Conservation (phyloP, 2,329 filamentous ascomycete genomes). For the Septoria linicola region DNA sequence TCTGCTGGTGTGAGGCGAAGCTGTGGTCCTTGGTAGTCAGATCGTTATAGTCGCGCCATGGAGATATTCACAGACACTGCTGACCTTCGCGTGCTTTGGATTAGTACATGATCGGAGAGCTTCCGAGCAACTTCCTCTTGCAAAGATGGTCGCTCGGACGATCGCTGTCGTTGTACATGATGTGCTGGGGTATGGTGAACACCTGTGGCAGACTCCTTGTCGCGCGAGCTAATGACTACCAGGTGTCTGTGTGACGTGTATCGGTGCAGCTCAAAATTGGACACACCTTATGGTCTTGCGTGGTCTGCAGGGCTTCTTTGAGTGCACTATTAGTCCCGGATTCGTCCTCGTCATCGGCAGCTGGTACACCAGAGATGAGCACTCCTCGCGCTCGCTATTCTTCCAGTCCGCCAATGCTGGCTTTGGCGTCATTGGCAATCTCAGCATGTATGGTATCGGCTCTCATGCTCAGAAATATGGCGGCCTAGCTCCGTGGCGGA, state of each 20-base stretch:
- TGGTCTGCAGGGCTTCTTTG: slow-evolving; percentile 41
- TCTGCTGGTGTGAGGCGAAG: too few species aligned
- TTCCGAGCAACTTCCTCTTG: slow-evolving; percentile 38
- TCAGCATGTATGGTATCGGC: slow-evolving; percentile 34
- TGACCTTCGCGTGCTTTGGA: too few species aligned
- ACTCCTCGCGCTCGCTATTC: slow-evolving; percentile 38
- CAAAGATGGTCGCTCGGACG: slow-evolving; percentile 40
- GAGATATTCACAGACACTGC: too few species aligned
- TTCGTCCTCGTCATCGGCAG: slow-evolving; percentile 39
- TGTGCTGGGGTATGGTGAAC: slow-evolving; percentile 30
- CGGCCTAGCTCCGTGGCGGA: slow-evolving; percentile 32
- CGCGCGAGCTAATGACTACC: background rate
- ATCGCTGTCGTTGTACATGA: slow-evolving; percentile 41
- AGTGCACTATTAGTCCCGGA: slow-evolving; percentile 41
- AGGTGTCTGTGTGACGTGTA: slow-evolving; percentile 33
- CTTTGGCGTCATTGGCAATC: slow-evolving; percentile 35
- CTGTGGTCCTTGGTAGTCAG: too few species aligned
- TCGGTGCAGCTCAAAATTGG: slow-evolving; percentile 37
- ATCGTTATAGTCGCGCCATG: too few species aligned
- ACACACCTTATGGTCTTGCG: slow-evolving; percentile 39
- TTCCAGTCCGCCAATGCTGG: slow-evolving; percentile 42
- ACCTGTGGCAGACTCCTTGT: background rate
- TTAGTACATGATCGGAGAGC: slow-evolving; percentile 43
- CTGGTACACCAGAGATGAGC: slow-evolving; percentile 41
- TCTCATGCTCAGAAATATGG: slow-evolving; percentile 28